These are phyloP conservation scores for Aspergillus hancockii DNA, from an alignment of 495 filamentous ascomycete genomes.

Conservation along the genomic window DNA sequence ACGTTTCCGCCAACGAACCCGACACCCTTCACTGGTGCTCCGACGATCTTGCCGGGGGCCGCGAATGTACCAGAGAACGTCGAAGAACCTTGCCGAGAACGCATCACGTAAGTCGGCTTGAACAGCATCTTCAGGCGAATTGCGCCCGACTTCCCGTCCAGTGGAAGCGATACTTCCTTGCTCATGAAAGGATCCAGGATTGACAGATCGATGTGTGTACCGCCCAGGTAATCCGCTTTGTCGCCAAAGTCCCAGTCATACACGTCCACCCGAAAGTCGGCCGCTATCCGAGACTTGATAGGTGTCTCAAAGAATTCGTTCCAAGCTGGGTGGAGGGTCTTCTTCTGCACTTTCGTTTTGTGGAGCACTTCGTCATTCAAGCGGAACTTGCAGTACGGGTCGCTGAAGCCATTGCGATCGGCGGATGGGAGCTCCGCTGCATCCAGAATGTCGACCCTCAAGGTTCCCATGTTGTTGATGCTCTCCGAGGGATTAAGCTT, in stretches of 20 bases:
- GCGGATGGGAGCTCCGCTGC: constrained; percentile 84
- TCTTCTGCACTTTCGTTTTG: constrained; percentile 95
- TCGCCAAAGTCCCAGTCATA: constrained; percentile 96
- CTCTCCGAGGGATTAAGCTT: constrained; percentile 89
- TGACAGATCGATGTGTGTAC: constrained; percentile 74
- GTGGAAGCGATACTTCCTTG: constrained; percentile 67
- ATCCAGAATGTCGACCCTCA: constrained; percentile 89
- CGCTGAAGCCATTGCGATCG: constrained; percentile 93
- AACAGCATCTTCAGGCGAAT: constrained; percentile 87
- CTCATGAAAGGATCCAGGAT: constrained; percentile 80
- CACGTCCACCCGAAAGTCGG: constrained; percentile 81
- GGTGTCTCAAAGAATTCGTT: constrained; percentile 91
- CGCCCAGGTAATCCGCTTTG: constrained; percentile 84
- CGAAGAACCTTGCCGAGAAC: constrained; percentile 84
- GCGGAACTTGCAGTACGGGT: constrained; percentile 94
- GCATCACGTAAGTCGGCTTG: constrained; percentile 87
- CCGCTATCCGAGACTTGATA: constrained; percentile 77
- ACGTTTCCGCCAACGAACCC: constrained; percentile 78
- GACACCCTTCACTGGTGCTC: constrained; percentile 89
- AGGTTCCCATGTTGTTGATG: constrained; percentile 96
- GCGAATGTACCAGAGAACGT: constrained; percentile 94
- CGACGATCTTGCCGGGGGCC: constrained; percentile 87
- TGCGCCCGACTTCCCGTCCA: constrained; percentile 88
- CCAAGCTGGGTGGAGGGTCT: constrained; percentile 92
- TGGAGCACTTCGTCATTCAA: constrained; percentile 82